Conservation (phyloP, 2,329 filamentous ascomycete genomes). For the Penicillium hesseltinei region DNA sequence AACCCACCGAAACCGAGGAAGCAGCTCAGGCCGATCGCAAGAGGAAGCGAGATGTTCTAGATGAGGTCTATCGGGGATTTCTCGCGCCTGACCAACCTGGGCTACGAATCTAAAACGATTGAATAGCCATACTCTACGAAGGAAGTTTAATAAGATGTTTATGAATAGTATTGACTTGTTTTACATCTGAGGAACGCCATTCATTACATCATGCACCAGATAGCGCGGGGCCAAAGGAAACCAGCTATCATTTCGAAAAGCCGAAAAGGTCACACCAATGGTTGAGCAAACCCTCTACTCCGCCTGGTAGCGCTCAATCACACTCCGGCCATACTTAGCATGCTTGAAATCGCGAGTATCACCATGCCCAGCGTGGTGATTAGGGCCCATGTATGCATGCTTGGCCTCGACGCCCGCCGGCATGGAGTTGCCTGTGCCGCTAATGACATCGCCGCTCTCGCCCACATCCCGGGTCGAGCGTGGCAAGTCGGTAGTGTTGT, state of each 20-base stretch:
- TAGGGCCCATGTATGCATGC: slow-evolving; percentile 23
- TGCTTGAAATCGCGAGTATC: slow-evolving; percentile 42
- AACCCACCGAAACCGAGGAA: slow-evolving; percentile 45
- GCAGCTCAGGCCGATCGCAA: slow-evolving; percentile 54
- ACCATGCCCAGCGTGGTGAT: slow-evolving; percentile 40
- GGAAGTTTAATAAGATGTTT: not conserved
- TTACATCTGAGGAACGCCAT: not conserved
- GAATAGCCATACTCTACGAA: not conserved
- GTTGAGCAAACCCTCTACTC: not conserved
- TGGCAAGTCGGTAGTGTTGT: slow-evolving; percentile 51
- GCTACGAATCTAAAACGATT: slow-evolving; percentile 1
- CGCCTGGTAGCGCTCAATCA: slow-evolving; percentile 35
- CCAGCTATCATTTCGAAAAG: not conserved
- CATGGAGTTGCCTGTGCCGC: slow-evolving; percentile 42
- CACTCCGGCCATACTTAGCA: slow-evolving; percentile 36
- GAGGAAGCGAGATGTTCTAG: slow-evolving; percentile 73
- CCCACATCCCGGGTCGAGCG: slow-evolving; percentile 37
- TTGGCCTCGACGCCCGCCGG: slow-evolving; percentile 42
- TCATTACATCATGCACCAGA: slow-evolving; percentile 3
- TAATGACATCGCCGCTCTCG: slow-evolving; percentile 39
- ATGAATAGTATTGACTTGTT: not conserved
- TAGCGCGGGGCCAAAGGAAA: not conserved
- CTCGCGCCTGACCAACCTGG: slow-evolving; percentile 47
- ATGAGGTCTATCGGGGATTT: slow-evolving; percentile 75
- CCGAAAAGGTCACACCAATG: not conserved